A percentile compares a stretch with the other conserved stretches of the same genome.
phyloP scores from a whole-genome alignment of 2,329 filamentous ascomycete species.

The Cordyceps farinosa region DNA sequence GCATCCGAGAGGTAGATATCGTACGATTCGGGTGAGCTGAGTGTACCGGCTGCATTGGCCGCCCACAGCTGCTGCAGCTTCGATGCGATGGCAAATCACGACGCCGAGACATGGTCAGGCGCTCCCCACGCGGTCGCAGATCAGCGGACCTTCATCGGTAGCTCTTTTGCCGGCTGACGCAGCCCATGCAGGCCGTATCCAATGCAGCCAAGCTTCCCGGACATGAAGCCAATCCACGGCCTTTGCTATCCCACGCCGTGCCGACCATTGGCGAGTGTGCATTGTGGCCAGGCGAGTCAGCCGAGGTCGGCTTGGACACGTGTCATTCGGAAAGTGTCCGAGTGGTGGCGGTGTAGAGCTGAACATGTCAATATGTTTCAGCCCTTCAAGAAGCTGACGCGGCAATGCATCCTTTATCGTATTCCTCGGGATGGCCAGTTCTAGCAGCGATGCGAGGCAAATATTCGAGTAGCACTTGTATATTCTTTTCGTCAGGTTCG shows the following conservation, averaged over 20 bases:
- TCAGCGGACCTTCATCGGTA: slow-evolving; percentile 1
- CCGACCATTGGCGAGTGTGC: neutral
- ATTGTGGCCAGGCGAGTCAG: neutral
- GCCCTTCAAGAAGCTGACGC: slow-evolving; percentile 2
- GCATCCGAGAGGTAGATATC: slow-evolving; percentile 1
- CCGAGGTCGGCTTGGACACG: neutral
- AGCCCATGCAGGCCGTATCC: too few relatives aligned
- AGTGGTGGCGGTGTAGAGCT: neutral
- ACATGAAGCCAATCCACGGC: neutral
- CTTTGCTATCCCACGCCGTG: neutral
- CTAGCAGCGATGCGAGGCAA: neutral
- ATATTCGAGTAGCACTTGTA: neutral
- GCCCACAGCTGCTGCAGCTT: neutral
- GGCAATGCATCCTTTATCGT: neutral
- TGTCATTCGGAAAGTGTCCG: slow-evolving; percentile 1
- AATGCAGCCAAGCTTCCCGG: neutral
- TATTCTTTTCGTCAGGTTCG: neutral
- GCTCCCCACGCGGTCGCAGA: slow-evolving; percentile 4
- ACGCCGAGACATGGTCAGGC: neutral
- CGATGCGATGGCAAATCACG: slow-evolving; percentile 7
- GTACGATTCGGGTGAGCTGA: slow-evolving; percentile 3
- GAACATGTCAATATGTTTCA: neutral
- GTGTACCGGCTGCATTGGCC: neutral
- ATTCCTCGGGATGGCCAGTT: neutral
- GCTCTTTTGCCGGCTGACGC: neutral